phyloP scores from a whole-genome alignment of 495 filamentous ascomycete genomes.

The Hyaloscypha variabilis region DNA sequence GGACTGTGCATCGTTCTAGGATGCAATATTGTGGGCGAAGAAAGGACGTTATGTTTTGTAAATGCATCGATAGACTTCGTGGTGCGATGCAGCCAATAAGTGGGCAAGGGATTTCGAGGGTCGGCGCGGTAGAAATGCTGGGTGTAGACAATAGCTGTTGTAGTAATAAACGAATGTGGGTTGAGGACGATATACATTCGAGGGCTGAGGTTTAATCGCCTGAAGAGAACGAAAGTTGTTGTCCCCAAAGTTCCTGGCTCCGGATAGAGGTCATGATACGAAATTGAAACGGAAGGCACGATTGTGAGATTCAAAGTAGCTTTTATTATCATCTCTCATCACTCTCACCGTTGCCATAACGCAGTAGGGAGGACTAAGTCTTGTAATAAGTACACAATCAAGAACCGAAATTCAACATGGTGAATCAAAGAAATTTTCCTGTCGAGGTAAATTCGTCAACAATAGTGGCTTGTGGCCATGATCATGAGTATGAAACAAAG shows the following conservation, averaged over 20 bases:
- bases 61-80: background rate
- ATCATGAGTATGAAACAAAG: constrained; percentile 14
- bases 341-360: background rate
- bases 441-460: background rate
- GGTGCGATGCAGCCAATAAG: too few relatives aligned
- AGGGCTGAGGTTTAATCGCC: background rate
- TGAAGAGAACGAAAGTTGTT: background rate
- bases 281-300: background rate
- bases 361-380: constrained; percentile 15
- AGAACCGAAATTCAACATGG: constrained; percentile 10
- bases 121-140: background rate
- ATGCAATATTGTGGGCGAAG: background rate
- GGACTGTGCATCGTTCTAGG: background rate
- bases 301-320: background rate
- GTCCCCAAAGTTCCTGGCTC: too few relatives aligned
- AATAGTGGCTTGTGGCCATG: background rate
- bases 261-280: background rate
- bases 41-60: background rate
- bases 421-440: constrained; percentile 6
- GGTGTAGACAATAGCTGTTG: background rate
- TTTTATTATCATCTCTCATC: background rate
- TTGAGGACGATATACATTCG: background rate
- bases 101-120: too few relatives aligned
- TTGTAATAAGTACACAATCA: constrained; percentile 9
- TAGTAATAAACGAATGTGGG: constrained; percentile 1